Conservation (phyloP, 768 basidiomycete species). For the Suillus subalutaceus region DNA sequence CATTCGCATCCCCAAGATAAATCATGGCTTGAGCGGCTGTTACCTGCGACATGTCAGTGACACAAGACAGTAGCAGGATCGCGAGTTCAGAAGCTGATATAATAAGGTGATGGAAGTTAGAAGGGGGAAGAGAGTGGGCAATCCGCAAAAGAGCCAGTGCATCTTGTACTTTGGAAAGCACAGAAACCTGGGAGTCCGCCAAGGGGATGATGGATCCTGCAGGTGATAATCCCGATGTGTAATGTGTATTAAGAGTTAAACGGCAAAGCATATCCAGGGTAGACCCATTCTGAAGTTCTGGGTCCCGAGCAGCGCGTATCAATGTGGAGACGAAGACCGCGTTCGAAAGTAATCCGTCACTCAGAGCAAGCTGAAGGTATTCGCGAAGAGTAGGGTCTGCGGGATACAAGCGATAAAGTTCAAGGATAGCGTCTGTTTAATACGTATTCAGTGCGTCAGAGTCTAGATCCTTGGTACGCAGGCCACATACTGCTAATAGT, state of each 20-base stretch:
- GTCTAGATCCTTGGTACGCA: neutral
- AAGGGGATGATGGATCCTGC: conserved; percentile 58
- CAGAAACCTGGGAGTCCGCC: conserved; percentile 47
- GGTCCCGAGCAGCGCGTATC: conserved; percentile 65
- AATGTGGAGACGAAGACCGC: conserved; percentile 66
- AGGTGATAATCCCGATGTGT: conserved; percentile 54
- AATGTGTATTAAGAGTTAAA: conserved; percentile 64
- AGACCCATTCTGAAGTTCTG: conserved; percentile 61
- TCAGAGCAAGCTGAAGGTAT: conserved; percentile 65
- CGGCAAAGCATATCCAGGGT: conserved; percentile 75
- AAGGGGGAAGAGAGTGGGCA: conserved; percentile 53
- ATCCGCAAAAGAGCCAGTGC: conserved; percentile 60
- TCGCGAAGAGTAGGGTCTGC: conserved; percentile 69
- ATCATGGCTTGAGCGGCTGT: conserved; percentile 61
- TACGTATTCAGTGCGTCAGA: conserved; percentile 7
- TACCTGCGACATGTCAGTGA: conserved; percentile 63
- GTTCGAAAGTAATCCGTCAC: conserved; percentile 57
- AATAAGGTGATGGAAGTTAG: conserved; percentile 56
- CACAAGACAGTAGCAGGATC: conserved; percentile 60
- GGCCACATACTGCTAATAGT: conserved; percentile 58
- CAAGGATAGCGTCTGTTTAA: conserved; percentile 64
- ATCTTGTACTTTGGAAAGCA: conserved; percentile 61
- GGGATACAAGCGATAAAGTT: conserved; percentile 67
- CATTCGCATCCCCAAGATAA: conserved; percentile 50
- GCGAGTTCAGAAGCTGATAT: conserved; percentile 67